Evolutionary conservation across 2,329 filamentous ascomycete species (phyloP).

Genomic region (Microdochium paspali): DNA sequence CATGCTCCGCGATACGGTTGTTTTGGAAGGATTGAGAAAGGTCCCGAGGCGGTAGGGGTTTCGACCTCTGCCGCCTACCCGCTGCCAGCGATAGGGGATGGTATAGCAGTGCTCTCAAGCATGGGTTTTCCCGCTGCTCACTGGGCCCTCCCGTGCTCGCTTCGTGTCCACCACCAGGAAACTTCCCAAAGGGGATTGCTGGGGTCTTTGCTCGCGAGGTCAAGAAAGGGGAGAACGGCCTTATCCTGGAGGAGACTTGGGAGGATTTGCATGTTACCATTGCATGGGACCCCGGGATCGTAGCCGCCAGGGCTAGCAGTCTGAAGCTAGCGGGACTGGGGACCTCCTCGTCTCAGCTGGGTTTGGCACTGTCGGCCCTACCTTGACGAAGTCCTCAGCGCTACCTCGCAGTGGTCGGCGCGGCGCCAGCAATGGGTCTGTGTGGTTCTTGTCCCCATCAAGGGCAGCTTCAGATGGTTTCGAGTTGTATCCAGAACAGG

Average conservation of each 20-base stretch:
- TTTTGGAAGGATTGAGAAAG: not conserved
- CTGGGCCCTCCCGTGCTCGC: too few species aligned
- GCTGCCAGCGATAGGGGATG: not conserved
- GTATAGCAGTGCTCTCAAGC: too few species aligned
- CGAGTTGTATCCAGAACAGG: not conserved
- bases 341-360: not conserved
- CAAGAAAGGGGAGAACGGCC: not conserved
- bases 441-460: not conserved
- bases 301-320: not conserved
- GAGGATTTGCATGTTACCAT: not conserved
- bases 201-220: too few species aligned
- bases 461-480: slow-evolving; percentile 1
- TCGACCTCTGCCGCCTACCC: not conserved
- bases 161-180: too few species aligned
- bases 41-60: not conserved
- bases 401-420: not conserved
- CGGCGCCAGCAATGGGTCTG: not conserved
- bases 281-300: not conserved
- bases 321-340: not conserved
- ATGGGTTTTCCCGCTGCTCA: too few species aligned
- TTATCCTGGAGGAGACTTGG: not conserved
- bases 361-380: not conserved
- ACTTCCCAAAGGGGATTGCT: too few species aligned
- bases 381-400: not conserved
- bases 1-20: not conserved